A percentile compares a stretch with the other conserved stretches of the same genome.
Conservation (phyloP, 345 rosid species). For the Lenwebbia sp. region DNA sequence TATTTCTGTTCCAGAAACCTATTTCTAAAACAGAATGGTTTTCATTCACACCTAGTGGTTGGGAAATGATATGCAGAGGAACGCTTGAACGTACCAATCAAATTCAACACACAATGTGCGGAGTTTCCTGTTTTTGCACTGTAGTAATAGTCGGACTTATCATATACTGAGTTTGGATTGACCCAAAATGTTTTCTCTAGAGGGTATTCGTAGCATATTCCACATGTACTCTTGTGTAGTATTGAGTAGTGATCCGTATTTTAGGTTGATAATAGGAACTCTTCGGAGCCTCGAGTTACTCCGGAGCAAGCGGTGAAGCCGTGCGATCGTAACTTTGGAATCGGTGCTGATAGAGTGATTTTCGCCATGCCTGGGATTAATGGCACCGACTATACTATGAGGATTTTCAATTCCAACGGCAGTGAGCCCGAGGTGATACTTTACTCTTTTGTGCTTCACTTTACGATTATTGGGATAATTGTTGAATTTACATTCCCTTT, state of each 20-base stretch:
- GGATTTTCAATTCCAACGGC: slow-evolving; percentile 91
- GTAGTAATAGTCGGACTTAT: not conserved
- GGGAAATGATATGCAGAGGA: not conserved
- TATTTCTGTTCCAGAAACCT: too few species aligned
- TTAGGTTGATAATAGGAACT: slow-evolving; percentile 84
- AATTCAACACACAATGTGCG: not conserved
- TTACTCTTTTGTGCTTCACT: not conserved
- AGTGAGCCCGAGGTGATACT: slow-evolving; percentile 78
- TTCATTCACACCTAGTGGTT: too few species aligned
- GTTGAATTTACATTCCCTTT: not conserved
- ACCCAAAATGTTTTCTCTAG: not conserved
- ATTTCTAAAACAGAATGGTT: too few species aligned
- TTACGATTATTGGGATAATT: too few species aligned
- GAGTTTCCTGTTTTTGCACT: not conserved
- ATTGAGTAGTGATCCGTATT: not conserved
- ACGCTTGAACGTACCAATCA: not conserved
- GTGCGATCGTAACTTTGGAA: slow-evolving; percentile 86
- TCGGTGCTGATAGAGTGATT: slow-evolving; percentile 97
- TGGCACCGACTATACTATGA: slow-evolving; percentile 81
- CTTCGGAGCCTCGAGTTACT: slow-evolving; percentile 56
- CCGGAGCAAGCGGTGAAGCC: slow-evolving; percentile 85
- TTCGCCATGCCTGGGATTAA: slow-evolving; percentile 81
- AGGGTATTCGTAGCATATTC: not conserved
- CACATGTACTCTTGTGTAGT: not conserved
- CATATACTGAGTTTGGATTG: not conserved